Conservation (phyloP, 2,329 filamentous ascomycete genomes). For the Didymella segeticola region DNA sequence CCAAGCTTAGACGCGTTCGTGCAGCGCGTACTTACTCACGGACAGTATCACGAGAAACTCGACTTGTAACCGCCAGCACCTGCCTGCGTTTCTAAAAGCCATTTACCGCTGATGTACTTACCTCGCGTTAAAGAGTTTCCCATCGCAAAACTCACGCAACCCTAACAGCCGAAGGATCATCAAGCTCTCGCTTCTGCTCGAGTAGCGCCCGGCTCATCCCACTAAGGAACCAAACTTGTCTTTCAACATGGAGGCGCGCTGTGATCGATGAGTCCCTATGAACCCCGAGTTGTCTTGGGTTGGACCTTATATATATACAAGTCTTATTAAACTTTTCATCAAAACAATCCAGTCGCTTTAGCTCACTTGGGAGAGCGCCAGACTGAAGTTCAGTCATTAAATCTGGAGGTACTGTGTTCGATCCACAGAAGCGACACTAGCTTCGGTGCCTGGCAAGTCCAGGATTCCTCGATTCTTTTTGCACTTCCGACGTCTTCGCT, state of each 20-base stretch:
- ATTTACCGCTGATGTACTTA: too few relatives aligned
- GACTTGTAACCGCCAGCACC: too few relatives aligned
- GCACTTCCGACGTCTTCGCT: too few relatives aligned
- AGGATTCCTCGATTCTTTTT: conserved; percentile 18
- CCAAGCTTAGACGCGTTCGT: conserved; percentile 5
- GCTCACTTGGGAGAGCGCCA: conserved; percentile 43
- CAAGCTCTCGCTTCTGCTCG: neutral
- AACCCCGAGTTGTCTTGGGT: neutral
- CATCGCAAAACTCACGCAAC: too few relatives aligned
- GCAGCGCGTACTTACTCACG: neutral
- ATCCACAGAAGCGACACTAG: conserved; percentile 40
- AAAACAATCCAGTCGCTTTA: conserved; percentile 33
- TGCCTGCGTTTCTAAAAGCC: too few relatives aligned
- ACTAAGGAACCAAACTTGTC: neutral
- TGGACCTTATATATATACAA: neutral
- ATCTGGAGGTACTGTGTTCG: conserved; percentile 43
- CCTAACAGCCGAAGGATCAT: neutral
- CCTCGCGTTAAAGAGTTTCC: too few relatives aligned
- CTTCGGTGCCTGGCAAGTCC: conserved; percentile 14
- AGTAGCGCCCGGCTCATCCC: neutral
- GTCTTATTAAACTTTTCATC: neutral
- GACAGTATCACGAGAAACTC: neutral
- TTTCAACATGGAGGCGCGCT: neutral
- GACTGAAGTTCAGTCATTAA: conserved; percentile 42
- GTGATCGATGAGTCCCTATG: too few relatives aligned